Percentiles rank a stretch among this genome's conserved stretches.
Conservation (phyloP, 331 rosid species). For the Spiraea crenata region DNA sequence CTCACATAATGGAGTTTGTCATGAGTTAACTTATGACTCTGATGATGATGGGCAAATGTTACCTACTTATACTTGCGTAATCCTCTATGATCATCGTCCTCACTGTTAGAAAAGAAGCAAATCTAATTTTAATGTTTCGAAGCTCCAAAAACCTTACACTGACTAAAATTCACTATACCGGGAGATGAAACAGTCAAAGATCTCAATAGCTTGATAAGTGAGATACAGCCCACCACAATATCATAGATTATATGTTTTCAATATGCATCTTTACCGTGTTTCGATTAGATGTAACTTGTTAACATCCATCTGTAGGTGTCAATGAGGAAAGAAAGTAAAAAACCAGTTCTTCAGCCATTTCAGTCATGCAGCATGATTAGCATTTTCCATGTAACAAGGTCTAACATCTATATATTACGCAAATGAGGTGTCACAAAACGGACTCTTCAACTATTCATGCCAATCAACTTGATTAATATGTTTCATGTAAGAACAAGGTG, state of each 20-base stretch:
- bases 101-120: too few relatives aligned
- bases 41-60: too few relatives aligned
- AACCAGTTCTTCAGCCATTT: conserved; percentile 12
- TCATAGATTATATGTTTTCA: neutral
- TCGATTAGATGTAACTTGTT: neutral
- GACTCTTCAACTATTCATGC: conserved; percentile 16
- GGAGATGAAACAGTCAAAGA: neutral
- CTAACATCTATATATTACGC: neutral
- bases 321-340: neutral
- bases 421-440: conserved; percentile 1
- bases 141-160: too few relatives aligned
- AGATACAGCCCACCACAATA: neutral
- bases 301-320: neutral
- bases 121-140: too few relatives aligned
- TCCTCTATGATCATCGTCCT: too few relatives aligned
- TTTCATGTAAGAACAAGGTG: conserved; percentile 8
- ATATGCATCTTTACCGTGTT: neutral
- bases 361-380: conserved; percentile 9
- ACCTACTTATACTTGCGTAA: too few relatives aligned
- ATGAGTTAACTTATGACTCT: too few relatives aligned
- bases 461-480: conserved; percentile 16
- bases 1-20: neutral
- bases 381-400: conserved; percentile 5
- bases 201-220: neutral
- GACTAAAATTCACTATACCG: too few relatives aligned